Evolutionary conservation across 805 yeast genomes (phyloP).

Genomic region (Kuraishia capsulata): DNA sequence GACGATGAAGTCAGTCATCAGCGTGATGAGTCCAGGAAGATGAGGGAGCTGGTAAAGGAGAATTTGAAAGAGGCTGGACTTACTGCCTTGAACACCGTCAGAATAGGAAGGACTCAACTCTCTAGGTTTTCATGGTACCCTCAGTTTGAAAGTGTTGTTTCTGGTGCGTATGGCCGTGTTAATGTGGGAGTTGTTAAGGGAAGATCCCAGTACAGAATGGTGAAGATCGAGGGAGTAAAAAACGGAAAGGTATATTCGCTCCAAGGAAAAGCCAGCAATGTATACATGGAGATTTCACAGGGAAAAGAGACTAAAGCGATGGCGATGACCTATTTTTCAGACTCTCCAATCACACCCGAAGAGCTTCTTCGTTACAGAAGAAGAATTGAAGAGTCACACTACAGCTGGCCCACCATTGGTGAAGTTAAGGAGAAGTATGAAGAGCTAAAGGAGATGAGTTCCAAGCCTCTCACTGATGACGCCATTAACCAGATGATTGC

Average conservation of each 20-base stretch:
- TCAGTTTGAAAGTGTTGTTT: slow-evolving; percentile 59
- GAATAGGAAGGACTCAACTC: slow-evolving; percentile 71
- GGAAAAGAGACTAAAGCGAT: slow-evolving; percentile 68
- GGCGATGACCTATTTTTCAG: slow-evolving; percentile 74
- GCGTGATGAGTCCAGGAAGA: slow-evolving; percentile 32
- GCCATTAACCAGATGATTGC: slow-evolving; percentile 75
- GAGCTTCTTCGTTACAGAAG: slow-evolving; percentile 67
- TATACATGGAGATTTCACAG: slow-evolving; percentile 67
- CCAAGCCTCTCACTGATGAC: slow-evolving; percentile 57
- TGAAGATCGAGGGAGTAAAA: slow-evolving; percentile 60
- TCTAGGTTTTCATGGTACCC: slow-evolving; percentile 75
- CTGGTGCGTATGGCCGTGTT: slow-evolving; percentile 74
- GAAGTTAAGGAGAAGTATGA: slow-evolving; percentile 56
- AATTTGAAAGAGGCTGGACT: slow-evolving; percentile 41
- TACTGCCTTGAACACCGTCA: slow-evolving; percentile 60
- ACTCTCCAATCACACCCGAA: slow-evolving; percentile 56
- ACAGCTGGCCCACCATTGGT: slow-evolving; percentile 51
- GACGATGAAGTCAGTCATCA: slow-evolving; percentile 19
- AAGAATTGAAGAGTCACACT: slow-evolving; percentile 50
- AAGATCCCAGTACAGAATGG: slow-evolving; percentile 69
- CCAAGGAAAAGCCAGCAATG: slow-evolving; percentile 33
- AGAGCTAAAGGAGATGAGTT: slow-evolving; percentile 54
- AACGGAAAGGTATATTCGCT: slow-evolving; percentile 32
- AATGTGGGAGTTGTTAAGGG: slow-evolving; percentile 67
- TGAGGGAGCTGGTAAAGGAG: slow-evolving; percentile 29